These are phyloP conservation scores for Stereocaulon alpinum DNA, from an alignment of 495 filamentous ascomycete genomes.

Conservation along the genomic window DNA sequence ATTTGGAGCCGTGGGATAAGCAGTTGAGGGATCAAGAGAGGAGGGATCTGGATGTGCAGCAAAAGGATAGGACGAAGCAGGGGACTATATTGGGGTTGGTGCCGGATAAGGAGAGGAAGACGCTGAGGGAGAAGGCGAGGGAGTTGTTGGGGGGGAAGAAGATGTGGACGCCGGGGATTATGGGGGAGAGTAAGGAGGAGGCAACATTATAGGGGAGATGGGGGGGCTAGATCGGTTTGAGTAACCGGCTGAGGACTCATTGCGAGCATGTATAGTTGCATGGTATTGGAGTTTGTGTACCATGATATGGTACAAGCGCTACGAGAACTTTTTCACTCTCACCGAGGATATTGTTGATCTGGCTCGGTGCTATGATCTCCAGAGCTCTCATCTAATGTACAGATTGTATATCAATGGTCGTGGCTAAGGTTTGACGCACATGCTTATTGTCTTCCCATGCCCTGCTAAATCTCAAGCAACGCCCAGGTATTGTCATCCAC, in stretches of 20 bases:
- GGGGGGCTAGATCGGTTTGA: no score
- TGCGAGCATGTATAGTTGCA: not conserved
- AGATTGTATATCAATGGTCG: not conserved
- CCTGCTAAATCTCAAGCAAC: slow-evolving; percentile 46
- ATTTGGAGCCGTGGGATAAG: slow-evolving; percentile 27
- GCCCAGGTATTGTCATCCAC: slow-evolving; percentile 78
- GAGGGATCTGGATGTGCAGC: slow-evolving; percentile 15
- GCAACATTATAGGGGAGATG: not conserved
- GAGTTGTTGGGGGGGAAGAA: slow-evolving; percentile 17
- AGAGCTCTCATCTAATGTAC: not conserved
- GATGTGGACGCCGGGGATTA: slow-evolving; percentile 15
- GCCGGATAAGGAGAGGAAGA: slow-evolving; percentile 10
- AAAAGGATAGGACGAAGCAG: not conserved
- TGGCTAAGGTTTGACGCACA: not conserved
- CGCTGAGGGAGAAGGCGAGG: slow-evolving; percentile 16
- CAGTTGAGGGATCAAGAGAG: slow-evolving; percentile 29
- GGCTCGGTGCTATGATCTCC: not conserved
- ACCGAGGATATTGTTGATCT: no score
- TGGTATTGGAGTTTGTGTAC: no score
- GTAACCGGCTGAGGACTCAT: not conserved
- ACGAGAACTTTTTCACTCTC: no score
- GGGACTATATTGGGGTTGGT: slow-evolving; percentile 6
- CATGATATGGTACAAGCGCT: no score
- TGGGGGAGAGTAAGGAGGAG: slow-evolving; percentile 1
- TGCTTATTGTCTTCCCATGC: not conserved